Evolutionary conservation across 225 moss, liverwort and hornwort species (phyloP).

Genomic region (Pseudoscleropodium purum): DNA sequence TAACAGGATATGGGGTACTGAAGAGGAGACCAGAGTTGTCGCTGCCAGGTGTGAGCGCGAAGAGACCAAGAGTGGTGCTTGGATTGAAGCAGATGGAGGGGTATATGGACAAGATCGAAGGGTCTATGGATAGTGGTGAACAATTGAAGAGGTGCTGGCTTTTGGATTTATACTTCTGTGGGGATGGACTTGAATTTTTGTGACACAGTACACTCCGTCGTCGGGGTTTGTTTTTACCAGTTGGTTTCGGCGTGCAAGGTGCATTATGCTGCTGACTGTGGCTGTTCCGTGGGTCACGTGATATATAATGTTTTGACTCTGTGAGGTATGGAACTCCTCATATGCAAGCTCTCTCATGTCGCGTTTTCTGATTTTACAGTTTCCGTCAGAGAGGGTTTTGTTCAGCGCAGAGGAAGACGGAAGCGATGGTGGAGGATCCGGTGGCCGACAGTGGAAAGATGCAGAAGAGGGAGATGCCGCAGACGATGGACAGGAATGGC

Average conservation of each 20-base stretch:
- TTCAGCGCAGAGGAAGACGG: conserved; percentile 17
- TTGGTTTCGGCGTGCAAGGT: not conserved
- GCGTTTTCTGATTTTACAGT: not conserved
- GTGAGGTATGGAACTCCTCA: not conserved
- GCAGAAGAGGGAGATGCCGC: conserved; percentile 3
- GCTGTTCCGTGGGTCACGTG: not conserved
- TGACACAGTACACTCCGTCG: not conserved
- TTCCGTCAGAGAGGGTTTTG: not conserved
- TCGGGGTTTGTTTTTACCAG: not conserved
- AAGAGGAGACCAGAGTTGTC: conserved; percentile 44
- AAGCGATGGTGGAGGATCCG: not conserved
- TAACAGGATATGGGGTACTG: conserved; percentile 8
- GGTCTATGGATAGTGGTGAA: conserved; percentile 2
- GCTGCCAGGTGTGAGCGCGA: conserved; percentile 5
- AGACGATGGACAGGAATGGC: not conserved
- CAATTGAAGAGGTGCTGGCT: conserved; percentile 21
- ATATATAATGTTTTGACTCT: not conserved
- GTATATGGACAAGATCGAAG: not conserved
- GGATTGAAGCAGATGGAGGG: conserved; percentile 20
- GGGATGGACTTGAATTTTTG: not conserved
- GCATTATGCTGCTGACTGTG: not conserved
- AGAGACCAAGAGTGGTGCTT: conserved; percentile 19
- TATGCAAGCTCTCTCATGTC: not conserved
- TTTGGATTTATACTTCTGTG: not conserved
- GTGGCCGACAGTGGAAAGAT: not conserved